Evolutionary conservation across 768 basidiomycete species (phyloP).

Genomic region (Boletus subparvulus): DNA sequence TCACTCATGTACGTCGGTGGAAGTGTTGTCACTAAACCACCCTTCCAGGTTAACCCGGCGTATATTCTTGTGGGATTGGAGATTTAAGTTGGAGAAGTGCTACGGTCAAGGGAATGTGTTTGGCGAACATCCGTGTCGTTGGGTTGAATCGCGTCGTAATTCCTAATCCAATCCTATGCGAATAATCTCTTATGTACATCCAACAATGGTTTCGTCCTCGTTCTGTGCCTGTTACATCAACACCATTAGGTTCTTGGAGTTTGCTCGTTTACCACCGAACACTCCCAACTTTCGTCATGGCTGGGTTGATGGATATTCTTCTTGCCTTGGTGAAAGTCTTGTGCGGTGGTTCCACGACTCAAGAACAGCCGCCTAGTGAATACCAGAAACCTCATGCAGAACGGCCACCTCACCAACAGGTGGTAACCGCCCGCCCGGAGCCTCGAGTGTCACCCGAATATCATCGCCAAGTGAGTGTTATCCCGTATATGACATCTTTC

Average conservation of each 20-base stretch:
- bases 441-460: neutral
- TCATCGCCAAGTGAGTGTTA: slow-evolving; percentile 15
- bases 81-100: slow-evolving; percentile 42
- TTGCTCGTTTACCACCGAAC: neutral
- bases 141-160: slow-evolving; percentile 21
- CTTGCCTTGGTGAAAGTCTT: slow-evolving; percentile 21
- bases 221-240: neutral
- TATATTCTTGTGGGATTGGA: slow-evolving; percentile 87
- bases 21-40: slow-evolving; percentile 77
- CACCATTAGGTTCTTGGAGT: neutral
- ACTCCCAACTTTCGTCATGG: slow-evolving; percentile 10
- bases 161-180: slow-evolving; percentile 5
- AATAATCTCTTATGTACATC: slow-evolving; percentile 11
- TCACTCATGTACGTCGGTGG: slow-evolving; percentile 93
- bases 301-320: slow-evolving; percentile 27
- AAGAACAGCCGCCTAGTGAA: slow-evolving; percentile 9
- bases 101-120: slow-evolving; percentile 31
- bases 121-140: slow-evolving; percentile 19
- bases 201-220: neutral
- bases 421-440: neutral
- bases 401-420: slow-evolving; percentile 13
- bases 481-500: neutral
- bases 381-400: slow-evolving; percentile 5
- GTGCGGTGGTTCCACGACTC: slow-evolving; percentile 23
- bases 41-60: slow-evolving; percentile 70